Evolutionary conservation across 2,329 filamentous ascomycete genomes (phyloP).

Genomic region (Microsporum ferrugineum): DNA sequence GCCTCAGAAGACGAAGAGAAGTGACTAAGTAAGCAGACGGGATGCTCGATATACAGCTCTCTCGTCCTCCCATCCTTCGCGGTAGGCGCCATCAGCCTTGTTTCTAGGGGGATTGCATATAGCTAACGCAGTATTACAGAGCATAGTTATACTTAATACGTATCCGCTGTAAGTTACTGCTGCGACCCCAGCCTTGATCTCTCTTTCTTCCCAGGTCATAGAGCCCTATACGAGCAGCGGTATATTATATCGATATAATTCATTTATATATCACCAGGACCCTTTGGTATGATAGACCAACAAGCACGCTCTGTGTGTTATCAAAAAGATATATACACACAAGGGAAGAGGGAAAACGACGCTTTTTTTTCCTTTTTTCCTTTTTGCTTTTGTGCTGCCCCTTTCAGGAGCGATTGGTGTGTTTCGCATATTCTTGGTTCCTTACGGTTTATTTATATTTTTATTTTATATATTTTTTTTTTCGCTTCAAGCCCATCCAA

Average conservation of each 20-base stretch:
- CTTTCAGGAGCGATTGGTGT: constrained; percentile 2
- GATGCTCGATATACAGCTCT: not conserved
- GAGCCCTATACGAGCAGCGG: not conserved
- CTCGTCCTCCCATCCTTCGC: not conserved
- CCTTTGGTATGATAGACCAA: not conserved
- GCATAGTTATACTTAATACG: not conserved
- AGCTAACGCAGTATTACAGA: not conserved
- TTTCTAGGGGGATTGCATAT: not conserved
- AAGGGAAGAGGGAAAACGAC: not conserved
- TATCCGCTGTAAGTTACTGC: not conserved
- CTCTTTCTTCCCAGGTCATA: too few relatives aligned
- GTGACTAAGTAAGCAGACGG: not conserved
- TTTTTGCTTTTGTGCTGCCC: not conserved
- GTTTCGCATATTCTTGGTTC: constrained; percentile 2
- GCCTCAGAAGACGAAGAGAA: not conserved
- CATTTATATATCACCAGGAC: not conserved
- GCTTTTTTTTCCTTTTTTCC: not conserved
- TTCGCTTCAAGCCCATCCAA: not conserved
- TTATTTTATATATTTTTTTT: not conserved
- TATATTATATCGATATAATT: not conserved
- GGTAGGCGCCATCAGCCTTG: not conserved
- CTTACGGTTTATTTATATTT: not conserved
- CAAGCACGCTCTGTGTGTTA: not conserved
- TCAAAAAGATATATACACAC: not conserved
- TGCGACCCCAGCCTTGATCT: not conserved